Evolutionary conservation across 805 yeast species (phyloP).

Genomic region (Yarrowia porcina): DNA sequence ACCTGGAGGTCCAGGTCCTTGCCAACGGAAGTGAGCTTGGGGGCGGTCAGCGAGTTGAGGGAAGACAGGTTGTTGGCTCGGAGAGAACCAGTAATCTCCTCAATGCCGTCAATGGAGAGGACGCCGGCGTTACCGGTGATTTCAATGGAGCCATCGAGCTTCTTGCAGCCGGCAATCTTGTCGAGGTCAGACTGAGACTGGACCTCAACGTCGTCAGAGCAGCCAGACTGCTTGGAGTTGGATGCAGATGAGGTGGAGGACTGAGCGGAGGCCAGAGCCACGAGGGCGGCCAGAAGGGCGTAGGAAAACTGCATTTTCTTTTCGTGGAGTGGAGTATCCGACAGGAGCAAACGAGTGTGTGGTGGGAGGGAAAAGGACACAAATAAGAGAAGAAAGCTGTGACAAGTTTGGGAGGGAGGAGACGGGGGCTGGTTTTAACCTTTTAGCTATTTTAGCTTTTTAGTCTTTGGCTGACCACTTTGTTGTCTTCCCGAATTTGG

Average conservation of each 20-base stretch:
- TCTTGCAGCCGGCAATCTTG: conserved; percentile 64
- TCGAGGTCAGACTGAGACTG: conserved; percentile 80
- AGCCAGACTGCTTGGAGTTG: conserved; percentile 37
- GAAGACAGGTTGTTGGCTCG: conserved; percentile 60
- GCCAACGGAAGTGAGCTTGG: conserved; percentile 68
- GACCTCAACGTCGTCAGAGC: conserved; percentile 56
- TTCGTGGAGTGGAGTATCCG: neutral
- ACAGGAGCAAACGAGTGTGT: conserved; percentile 21
- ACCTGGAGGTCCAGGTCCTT: conserved; percentile 61
- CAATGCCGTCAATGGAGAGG: conserved; percentile 60
- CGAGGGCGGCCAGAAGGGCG: conserved; percentile 25
- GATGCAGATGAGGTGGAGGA: conserved; percentile 49
- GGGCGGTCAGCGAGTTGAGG: conserved; percentile 70
- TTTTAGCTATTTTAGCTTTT: neutral
- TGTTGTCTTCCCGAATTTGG: conserved; percentile 1
- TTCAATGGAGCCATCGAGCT: conserved; percentile 74
- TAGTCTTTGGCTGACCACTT: neutral
- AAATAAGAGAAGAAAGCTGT: conserved; percentile 16
- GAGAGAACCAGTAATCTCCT: conserved; percentile 76
- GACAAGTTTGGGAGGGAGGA: conserved; percentile 3
- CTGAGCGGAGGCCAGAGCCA: conserved; percentile 25
- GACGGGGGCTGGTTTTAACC: conserved; percentile 20
- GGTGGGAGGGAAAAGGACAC: conserved; percentile 19
- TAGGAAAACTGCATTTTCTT: conserved; percentile 17
- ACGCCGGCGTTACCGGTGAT: conserved; percentile 62